Evolutionary conservation across 176 grass and related monocot species (phyloP), one percentile per base, ranked within the genome.

Genomic region (Oryza meyeriana): DNA sequence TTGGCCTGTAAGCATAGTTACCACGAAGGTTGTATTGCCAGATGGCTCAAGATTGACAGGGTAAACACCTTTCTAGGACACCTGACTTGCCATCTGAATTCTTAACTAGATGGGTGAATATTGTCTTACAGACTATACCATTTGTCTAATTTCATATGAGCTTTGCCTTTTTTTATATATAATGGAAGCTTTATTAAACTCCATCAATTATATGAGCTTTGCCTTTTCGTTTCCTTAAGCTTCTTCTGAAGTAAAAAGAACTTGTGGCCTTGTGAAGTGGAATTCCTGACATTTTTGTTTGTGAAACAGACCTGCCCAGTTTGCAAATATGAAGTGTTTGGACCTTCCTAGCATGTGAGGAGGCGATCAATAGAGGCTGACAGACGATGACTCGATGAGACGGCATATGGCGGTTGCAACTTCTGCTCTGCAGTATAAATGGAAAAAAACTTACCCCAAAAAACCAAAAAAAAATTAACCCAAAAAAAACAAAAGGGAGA

Each of bases 241-340:
- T 79, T 64, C 48, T 45, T 9, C 10, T 27, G 10, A 28, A 22
- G 4, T 45, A 9, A 24, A n/a, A 32, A 39, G 1, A 61, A 10
- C 1, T 52, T 4, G 38, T 73, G 22, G 16, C 3, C 20, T 33
- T 45, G 4, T 35, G 33, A 1, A 77, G 25, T 66, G 1, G 59
- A 59, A 67, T 80, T 58, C 35, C 61, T 57, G 30, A 71, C 24
- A 72, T 67, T 55, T 36, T 38, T 55, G 57, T 67, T 32, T 66
- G 9, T 85, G 55, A 42, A 87, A 78, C 91, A 97, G 94, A 87
- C 74, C 38, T 97, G 94, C 32, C 94, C 94, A 17, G 86, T 93
- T 24, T 97, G 94, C 88, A 97, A 97, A 69, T 86, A 87, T 74
- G 94, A 97, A 59, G 86, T 91, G 50, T 93, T 89, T 89, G 94